Base-by-base conservation (phyloP, 345 rosid species). In the Eucalyptus polybractea region DNA sequence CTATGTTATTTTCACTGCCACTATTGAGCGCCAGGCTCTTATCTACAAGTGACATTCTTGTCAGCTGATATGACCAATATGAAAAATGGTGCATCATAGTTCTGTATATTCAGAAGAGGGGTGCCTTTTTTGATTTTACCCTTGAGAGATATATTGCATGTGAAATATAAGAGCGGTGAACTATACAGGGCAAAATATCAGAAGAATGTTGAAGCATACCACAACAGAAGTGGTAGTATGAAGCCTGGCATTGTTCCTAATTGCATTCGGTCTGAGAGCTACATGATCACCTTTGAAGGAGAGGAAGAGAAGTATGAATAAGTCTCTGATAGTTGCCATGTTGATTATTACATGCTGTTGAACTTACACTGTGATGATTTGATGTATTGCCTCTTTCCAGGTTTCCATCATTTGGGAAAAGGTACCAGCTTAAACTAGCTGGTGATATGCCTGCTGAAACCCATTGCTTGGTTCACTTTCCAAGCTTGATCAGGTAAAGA, bases 121-220 rank as follows among this genome's bases (percentile, higher is more conserved):
- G 27, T 72, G 81, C 27, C 44, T 33, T 72, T 69, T 69, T 37
- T 16, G 3, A 17, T 72, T 72, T 72, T 16, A 40, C 81, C 13
- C 81, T 33, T 33, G 21, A 33, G 25, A 72, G 33, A 33, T 40
- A 37, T 76, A 19, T 19, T 76, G 83, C 83, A 37, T 76, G 83
- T 76, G 83, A 21, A 72, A 37, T 37, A 21, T 37, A 6, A 37
- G 29, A 56, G 13, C 2, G 29, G 13, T 1, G 24, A 56, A 83
- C 67, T 17, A 85, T 89, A 89, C 94, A 98, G 98, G 99, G 99
- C 99, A 50, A 98, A 98, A 89, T 98, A 98, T 91, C 99, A 98
- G 94, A 97, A 98, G 93, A 97, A 98, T 91, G 98, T 97, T 5
- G 99, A 98, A 95, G 98, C 99, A 87, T 96, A 95, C 94, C 99